These are phyloP conservation scores for Dactylellina sp. DNA, from an alignment of 2,329 filamentous ascomycete species.

Conservation along the genomic window DNA sequence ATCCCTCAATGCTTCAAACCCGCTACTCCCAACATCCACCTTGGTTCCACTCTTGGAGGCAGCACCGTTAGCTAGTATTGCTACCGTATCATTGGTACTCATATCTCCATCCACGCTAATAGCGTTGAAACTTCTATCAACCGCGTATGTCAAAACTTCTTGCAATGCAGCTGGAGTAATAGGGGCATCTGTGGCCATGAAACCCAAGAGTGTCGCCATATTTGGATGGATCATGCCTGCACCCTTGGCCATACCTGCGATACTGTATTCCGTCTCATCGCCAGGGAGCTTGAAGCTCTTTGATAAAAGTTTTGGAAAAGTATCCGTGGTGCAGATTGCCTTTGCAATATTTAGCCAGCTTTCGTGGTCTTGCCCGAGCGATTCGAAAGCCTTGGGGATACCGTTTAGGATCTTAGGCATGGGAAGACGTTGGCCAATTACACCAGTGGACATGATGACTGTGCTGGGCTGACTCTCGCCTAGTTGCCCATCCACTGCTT, in stretches of 20 bases:
- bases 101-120: conserved; percentile 98
- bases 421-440: conserved; percentile 93
- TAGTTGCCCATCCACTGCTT: conserved; percentile 74
- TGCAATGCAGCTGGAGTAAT: conserved; percentile 77
- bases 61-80: conserved; percentile 93
- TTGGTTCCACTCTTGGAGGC: conserved; percentile 77
- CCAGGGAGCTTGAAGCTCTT: conserved; percentile 85
- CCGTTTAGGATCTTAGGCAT: conserved; percentile 88
- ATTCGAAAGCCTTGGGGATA: conserved; percentile 79
- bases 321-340: conserved; percentile 98
- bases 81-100: conserved; percentile 95
- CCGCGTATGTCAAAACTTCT: conserved; percentile 77
- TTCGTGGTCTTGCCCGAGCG: conserved; percentile 79
- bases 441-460: conserved; percentile 98
- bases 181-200: conserved; percentile 91
- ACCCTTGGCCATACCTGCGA: conserved; percentile 96
- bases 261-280: conserved; percentile 79
- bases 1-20: conserved; percentile 77
- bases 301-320: conserved; percentile 94
- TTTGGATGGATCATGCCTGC: conserved; percentile 99
- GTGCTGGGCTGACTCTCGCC: conserved; percentile 71
- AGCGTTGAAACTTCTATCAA: conserved; percentile 90
- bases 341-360: conserved; percentile 88
- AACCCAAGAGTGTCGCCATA: conserved; percentile 94
- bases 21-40: conserved; percentile 68